phyloP scores from a whole-genome alignment of 768 basidiomycete genomes.

The Russula brevipes region DNA sequence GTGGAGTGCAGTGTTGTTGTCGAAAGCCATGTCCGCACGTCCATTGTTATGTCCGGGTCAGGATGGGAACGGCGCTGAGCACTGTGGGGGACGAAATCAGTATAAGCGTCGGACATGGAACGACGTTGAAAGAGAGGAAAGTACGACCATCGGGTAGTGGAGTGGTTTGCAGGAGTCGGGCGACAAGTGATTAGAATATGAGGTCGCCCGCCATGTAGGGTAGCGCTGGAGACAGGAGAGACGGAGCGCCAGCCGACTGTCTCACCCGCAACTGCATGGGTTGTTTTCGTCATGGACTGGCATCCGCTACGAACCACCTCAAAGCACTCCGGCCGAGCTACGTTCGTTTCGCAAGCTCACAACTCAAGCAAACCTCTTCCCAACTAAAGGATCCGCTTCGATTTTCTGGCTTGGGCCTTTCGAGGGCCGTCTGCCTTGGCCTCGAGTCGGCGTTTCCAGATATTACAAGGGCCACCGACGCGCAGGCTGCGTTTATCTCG shows the following conservation, averaged over 20 bases:
- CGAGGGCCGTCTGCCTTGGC: constrained; percentile 43
- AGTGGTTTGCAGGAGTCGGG: too few species aligned
- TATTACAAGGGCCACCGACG: constrained; percentile 51
- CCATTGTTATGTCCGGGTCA: too few species aligned
- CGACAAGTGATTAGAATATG: too few species aligned
- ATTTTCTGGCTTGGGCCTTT: constrained; percentile 53
- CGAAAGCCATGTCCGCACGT: too few species aligned
- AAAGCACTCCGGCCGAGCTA: background rate
- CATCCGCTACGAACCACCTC: background rate
- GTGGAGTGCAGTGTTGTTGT: too few species aligned
- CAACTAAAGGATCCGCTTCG: constrained; percentile 17
- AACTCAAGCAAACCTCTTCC: background rate
- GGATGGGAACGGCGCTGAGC: too few species aligned
- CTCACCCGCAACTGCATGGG: background rate
- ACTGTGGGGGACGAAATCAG: too few species aligned
- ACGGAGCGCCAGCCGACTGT: background rate
- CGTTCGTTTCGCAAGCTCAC: constrained; percentile 1
- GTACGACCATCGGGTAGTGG: too few species aligned
- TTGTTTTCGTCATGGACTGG: background rate
- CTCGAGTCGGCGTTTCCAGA: constrained; percentile 57
- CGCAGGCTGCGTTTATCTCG: constrained; percentile 57
- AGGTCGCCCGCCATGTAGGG: too few species aligned
- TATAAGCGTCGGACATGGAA: too few species aligned
- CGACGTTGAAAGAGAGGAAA: too few species aligned
- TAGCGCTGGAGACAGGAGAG: too few species aligned